Conservation (phyloP, 2,329 filamentous ascomycete genomes). For the Chrysoporthe cubensis region DNA sequence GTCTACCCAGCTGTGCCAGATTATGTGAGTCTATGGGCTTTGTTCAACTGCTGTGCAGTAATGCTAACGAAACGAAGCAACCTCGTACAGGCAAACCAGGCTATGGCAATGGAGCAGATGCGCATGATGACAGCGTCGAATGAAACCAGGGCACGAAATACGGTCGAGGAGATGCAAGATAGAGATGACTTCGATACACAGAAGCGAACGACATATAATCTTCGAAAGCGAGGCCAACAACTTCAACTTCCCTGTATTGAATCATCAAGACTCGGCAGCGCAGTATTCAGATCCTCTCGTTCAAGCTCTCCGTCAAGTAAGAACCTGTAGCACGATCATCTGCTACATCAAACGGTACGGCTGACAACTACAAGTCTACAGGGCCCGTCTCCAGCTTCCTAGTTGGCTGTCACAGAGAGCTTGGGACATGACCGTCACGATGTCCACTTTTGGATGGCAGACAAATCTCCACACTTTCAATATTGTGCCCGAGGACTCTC, state of each 20-base stretch:
- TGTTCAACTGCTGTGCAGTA: neutral
- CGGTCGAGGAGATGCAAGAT: neutral
- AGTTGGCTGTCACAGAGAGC: slow-evolving; percentile 12
- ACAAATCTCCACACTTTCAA: neutral
- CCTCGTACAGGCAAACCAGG: neutral
- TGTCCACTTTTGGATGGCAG: slow-evolving; percentile 14
- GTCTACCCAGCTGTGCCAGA: neutral
- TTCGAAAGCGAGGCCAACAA: neutral
- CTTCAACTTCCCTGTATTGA: neutral
- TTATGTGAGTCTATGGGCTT: neutral
- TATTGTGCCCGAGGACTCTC: neutral
- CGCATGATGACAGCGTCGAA: neutral
- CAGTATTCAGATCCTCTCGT: neutral
- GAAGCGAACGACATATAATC: neutral
- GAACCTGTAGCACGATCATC: neutral
- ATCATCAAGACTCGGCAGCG: neutral
- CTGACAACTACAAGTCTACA: slow-evolving; percentile 7
- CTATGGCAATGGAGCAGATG: slow-evolving; percentile 2
- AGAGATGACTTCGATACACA: too few species aligned
- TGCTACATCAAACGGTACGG: too few species aligned
- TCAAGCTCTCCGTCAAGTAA: neutral
- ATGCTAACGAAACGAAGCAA: neutral
- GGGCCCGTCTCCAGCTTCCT: slow-evolving; percentile 12
- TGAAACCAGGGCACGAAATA: too few species aligned
- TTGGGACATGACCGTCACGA: neutral